Conservation (phyloP, 2,329 filamentous ascomycete species). For the Colletotrichum lupini region DNA sequence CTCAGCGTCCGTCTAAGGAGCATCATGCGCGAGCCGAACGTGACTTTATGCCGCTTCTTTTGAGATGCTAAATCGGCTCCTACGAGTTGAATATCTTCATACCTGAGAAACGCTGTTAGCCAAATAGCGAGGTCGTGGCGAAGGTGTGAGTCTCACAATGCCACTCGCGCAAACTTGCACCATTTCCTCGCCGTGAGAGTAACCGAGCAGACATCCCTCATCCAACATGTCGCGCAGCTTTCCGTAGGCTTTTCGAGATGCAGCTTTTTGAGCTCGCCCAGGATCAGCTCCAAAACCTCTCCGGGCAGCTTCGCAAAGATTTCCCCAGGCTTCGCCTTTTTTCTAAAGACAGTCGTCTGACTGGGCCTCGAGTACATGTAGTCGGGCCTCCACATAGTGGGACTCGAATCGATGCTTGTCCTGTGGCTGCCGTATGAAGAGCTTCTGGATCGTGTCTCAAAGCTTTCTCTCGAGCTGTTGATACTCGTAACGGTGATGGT, state of each 20-base stretch:
- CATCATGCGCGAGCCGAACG: conserved; percentile 63
- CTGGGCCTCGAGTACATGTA: conserved; percentile 40
- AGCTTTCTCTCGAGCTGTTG: conserved; percentile 44
- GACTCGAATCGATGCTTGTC: conserved; percentile 53
- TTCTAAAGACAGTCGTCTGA: conserved; percentile 39
- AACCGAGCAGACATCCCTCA: conserved; percentile 68
- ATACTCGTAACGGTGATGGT: conserved; percentile 40
- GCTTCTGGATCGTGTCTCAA: conserved; percentile 40
- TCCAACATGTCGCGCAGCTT: conserved; percentile 74
- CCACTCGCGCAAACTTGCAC: conserved; percentile 60
- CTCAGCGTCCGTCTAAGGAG: conserved; percentile 69
- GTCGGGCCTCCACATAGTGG: conserved; percentile 40
- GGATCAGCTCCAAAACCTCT: conserved; percentile 69
- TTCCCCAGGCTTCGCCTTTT: conserved; percentile 57
- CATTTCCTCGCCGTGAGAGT: conserved; percentile 63
- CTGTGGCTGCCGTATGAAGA: conserved; percentile 49
- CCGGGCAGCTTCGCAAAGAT: conserved; percentile 65
- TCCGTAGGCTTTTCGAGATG: conserved; percentile 60
- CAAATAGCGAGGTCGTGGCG: background rate
- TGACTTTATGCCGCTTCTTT: conserved; percentile 68
- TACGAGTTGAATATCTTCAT: conserved; percentile 68
- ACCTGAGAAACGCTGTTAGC: conserved; percentile 48
- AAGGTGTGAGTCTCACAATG: conserved; percentile 55
- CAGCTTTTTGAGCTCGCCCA: conserved; percentile 61
- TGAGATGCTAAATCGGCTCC: conserved; percentile 66